Evolutionary conservation across 192 early-diverging fungal genomes (phyloP).

Genomic region (Entomortierella parvispora): DNA sequence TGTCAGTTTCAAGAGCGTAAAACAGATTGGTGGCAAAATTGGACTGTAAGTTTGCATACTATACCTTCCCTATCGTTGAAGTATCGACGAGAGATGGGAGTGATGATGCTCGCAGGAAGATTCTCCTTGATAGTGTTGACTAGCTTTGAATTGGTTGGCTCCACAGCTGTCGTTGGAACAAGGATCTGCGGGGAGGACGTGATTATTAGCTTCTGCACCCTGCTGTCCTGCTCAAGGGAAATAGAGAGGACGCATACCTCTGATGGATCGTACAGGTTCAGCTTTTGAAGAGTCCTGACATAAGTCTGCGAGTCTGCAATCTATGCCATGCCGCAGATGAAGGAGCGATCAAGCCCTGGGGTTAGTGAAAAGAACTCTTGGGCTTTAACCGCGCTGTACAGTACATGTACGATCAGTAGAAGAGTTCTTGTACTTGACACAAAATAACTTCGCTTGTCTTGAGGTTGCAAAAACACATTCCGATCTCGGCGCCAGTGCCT

Average conservation of each 20-base stretch:
- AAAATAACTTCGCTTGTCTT: conserved; percentile 65
- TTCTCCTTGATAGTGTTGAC: conserved; percentile 56
- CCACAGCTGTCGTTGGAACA: conserved; percentile 58
- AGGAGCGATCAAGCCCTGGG: too few species aligned
- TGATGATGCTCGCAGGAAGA: conserved; percentile 53
- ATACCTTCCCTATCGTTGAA: conserved; percentile 67
- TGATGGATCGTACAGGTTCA: conserved; percentile 63
- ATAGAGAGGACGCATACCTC: conserved; percentile 54
- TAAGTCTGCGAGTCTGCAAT: conserved; percentile 73
- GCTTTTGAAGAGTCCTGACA: conserved; percentile 66
- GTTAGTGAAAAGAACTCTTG: not conserved
- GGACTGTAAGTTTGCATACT: conserved; percentile 11
- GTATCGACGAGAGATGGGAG: conserved; percentile 61
- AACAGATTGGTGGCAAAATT: conserved; percentile 8
- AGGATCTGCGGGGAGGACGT: conserved; percentile 50
- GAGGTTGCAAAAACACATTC: conserved; percentile 69
- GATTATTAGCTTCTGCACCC: not conserved
- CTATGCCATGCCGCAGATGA: too few species aligned
- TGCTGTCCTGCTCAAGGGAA: too few species aligned
- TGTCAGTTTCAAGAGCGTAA: not conserved
- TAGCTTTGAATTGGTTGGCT: conserved; percentile 64
- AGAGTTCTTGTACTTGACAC: conserved; percentile 61
- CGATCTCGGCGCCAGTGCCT: conserved; percentile 62
- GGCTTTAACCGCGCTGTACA: too few species aligned
- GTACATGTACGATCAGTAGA: too few species aligned